phyloP scores from a whole-genome alignment of 345 rosid genomes.

The Aquilaria yunnanensis region DNA sequence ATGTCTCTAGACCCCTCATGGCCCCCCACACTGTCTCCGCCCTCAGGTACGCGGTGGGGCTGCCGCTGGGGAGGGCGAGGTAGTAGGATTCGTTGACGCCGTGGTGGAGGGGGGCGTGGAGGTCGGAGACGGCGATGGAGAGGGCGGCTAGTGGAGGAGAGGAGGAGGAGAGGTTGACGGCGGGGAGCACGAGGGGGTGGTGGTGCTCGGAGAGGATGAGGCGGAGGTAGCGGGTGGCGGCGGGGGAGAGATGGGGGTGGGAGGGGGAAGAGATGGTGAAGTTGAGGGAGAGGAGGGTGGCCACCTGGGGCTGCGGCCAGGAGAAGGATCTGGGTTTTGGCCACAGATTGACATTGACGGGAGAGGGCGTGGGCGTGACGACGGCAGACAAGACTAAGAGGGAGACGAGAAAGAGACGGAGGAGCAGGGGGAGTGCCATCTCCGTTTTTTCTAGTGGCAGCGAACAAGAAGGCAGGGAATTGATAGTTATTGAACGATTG shows the following conservation, averaged over 20 bases:
- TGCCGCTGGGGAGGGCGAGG: slow-evolving; percentile 38
- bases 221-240: slow-evolving; percentile 40
- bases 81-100: slow-evolving; percentile 69
- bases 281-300: slow-evolving; percentile 37
- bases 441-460: too few relatives aligned
- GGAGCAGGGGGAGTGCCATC: not conserved
- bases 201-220: slow-evolving; percentile 45
- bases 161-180: slow-evolving; percentile 31
- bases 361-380: too few relatives aligned
- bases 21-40: slow-evolving; percentile 80
- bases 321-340: slow-evolving; percentile 60
- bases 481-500: too few relatives aligned
- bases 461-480: too few relatives aligned
- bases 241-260: slow-evolving; percentile 45
- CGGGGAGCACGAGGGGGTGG: slow-evolving; percentile 30
- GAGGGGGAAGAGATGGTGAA: slow-evolving; percentile 45
- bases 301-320: slow-evolving; percentile 43
- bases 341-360: slow-evolving; percentile 41
- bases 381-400: not conserved
- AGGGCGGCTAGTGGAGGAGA: slow-evolving; percentile 35
- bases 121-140: slow-evolving; percentile 35
- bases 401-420: slow-evolving; percentile 4
- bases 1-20: slow-evolving; percentile 82
- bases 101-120: slow-evolving; percentile 46
- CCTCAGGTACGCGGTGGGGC: slow-evolving; percentile 25